phyloP scores from a whole-genome alignment of 768 basidiomycete species.

The Termitomyces sp. region DNA sequence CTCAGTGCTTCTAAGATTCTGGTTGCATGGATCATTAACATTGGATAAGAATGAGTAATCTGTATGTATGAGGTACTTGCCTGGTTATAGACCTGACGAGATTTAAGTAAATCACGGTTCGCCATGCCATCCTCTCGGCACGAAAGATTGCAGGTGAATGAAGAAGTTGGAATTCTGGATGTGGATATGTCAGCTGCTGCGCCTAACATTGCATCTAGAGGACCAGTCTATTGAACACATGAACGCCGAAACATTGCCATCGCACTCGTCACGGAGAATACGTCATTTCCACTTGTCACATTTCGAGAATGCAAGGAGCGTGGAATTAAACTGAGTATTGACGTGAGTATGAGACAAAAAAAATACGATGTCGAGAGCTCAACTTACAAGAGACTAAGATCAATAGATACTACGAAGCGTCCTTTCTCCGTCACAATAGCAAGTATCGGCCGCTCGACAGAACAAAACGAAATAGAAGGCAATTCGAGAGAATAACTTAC shows the following conservation, averaged over 20 bases:
- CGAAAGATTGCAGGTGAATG: constrained; percentile 74
- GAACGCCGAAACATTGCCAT: background rate
- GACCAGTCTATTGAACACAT: background rate
- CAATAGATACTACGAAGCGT: background rate
- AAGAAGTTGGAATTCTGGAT: constrained; percentile 76
- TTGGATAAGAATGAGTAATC: constrained; percentile 8
- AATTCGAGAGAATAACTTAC: constrained; percentile 43
- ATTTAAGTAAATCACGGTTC: constrained; percentile 85
- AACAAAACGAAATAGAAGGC: background rate
- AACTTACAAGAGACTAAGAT: constrained; percentile 11
- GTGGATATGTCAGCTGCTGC: constrained; percentile 6
- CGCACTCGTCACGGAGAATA: background rate
- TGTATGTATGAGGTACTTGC: constrained; percentile 29
- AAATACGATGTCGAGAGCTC: constrained; percentile 5
- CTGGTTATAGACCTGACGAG: constrained; percentile 77
- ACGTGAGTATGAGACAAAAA: constrained; percentile 11
- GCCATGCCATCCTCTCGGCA: constrained; percentile 80
- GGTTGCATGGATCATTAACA: constrained; percentile 11
- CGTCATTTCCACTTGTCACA: background rate
- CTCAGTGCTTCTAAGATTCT: constrained; percentile 75
- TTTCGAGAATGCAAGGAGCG: constrained; percentile 1
- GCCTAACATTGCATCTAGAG: background rate
- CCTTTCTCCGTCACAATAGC: background rate
- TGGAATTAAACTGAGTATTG: constrained; percentile 13
- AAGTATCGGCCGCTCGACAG: background rate